Evolutionary conservation across 2,329 filamentous ascomycete species (phyloP), one percentile per base, ranked within the genome.

Genomic region (Cladosporium sp.): DNA sequence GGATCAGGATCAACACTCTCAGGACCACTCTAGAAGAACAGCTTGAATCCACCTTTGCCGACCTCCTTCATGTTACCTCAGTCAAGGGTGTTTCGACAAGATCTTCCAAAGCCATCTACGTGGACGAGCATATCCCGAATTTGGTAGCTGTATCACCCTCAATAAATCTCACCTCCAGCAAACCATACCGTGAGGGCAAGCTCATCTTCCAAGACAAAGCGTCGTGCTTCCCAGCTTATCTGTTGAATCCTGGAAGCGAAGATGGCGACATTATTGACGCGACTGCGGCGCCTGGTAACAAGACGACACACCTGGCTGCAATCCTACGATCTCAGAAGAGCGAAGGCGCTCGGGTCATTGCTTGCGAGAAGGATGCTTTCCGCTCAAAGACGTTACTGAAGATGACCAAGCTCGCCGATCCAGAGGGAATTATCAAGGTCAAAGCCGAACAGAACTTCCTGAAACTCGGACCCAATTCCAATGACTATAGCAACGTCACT

Each of bases 201-300:
- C 86, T 98, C 62, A 97, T 98, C 67, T 81, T 98, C 28, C 95
- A 99, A 77, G 95, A 98, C 74, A 98, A 97, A 78, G 94, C 95
- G 0, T 97, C 93, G 0, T 99, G 95, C 75, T 97, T 99, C 73
- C 95, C 95, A 0, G 95, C 94, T 0, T 95, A 95, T 75, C 82
- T 99, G 2, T 82, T 99, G 0, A 84, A 96, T 61, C 88, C 90
- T 0, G 80, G 80, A 0, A 80, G 86, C 10, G 82, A 86, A 65
- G 86, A 89, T 69, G 92, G 92, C 28, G 88, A 95, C 73, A 82
- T 96, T 10, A 86, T 98, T n/a, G 95, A 99, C 77, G 91, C 91
- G 0, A 98, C 94, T 76, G 92, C 95, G 0, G 95, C 95, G 0
- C 95, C 95, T 1, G 95, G 95, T 6, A 99, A 99, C 78, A 99